These are phyloP conservation scores for Mentha longifolia DNA, from an alignment of 257 asterid genomes.

Conservation along the genomic window DNA sequence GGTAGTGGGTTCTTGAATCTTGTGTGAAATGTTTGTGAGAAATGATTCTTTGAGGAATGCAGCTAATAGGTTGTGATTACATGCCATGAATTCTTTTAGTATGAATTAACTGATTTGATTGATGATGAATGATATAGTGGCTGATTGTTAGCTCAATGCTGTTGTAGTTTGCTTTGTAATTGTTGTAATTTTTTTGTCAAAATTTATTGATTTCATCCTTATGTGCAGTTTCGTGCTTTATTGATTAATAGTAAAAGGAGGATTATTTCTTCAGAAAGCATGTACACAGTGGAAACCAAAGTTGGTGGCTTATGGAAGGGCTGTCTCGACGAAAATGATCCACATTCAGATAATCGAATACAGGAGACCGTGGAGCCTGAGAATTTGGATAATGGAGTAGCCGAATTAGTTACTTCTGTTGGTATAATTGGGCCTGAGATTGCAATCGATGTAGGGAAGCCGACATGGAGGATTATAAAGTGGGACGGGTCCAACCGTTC, in stretches of 20 bases:
- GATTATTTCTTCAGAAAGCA: slow-evolving; percentile 30
- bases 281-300: slow-evolving; percentile 36
- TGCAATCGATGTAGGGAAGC: slow-evolving; percentile 43
- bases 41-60: slow-evolving; percentile 23
- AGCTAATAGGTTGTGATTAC: no score
- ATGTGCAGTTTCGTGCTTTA: slow-evolving; percentile 56
- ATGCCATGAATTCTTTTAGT: not conserved
- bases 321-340: not conserved
- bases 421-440: slow-evolving; percentile 39
- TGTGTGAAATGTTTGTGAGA: not conserved
- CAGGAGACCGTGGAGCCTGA: not conserved
- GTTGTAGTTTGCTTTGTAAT: slow-evolving; percentile 1
- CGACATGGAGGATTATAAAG: slow-evolving; percentile 29
- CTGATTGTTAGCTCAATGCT: slow-evolving; percentile 1
- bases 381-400: slow-evolving; percentile 25
- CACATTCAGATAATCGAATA: not conserved
- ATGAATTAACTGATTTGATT: no score
- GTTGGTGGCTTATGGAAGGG: slow-evolving; percentile 1
- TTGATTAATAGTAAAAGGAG: slow-evolving; percentile 45
- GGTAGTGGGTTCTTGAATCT: slow-evolving; percentile 6
- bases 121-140: slow-evolving; percentile 20
- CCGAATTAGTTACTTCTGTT: slow-evolving; percentile 20
- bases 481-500: slow-evolving; percentile 32
- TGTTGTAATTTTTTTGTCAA: not conserved
- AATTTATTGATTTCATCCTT: slow-evolving; percentile 5